These are phyloP conservation scores for Parascedosporium putredinis DNA, from an alignment of 2,329 filamentous ascomycete genomes.

Conservation along the genomic window DNA sequence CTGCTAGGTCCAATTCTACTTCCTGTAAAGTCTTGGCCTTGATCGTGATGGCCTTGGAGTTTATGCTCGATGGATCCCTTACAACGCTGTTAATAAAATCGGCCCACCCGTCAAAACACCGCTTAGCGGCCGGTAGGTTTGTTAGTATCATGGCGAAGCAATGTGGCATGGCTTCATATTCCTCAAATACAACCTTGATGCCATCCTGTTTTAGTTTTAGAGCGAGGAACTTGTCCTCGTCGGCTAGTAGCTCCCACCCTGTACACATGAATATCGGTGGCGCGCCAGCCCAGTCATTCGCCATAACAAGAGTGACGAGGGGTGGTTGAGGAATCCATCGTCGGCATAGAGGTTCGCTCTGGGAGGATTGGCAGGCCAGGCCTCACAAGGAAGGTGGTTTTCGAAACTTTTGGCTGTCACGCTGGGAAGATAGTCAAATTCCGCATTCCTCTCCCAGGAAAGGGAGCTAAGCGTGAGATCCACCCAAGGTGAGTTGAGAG, in stretches of 20 bases:
- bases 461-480: slow-evolving; percentile 52
- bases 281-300: slow-evolving; percentile 45
- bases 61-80: slow-evolving; percentile 21
- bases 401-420: slow-evolving; percentile 13
- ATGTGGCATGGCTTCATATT: slow-evolving; percentile 76
- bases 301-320: slow-evolving; percentile 56
- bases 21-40: slow-evolving; percentile 42
- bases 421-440: slow-evolving; percentile 34
- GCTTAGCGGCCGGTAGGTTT: slow-evolving; percentile 25
- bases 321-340: slow-evolving; percentile 49
- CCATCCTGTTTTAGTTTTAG: slow-evolving; percentile 43
- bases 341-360: slow-evolving; percentile 43
- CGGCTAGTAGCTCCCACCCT: slow-evolving; percentile 62
- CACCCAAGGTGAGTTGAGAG: slow-evolving; percentile 57
- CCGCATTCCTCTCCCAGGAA: slow-evolving; percentile 17
- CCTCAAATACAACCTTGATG: slow-evolving; percentile 53
- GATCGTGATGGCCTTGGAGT: slow-evolving; percentile 33
- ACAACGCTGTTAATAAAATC: slow-evolving; percentile 40
- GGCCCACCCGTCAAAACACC: slow-evolving; percentile 46
- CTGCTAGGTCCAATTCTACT: slow-evolving; percentile 29
- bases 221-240: slow-evolving; percentile 55
- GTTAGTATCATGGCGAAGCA: slow-evolving; percentile 52
- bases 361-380: slow-evolving; percentile 48
- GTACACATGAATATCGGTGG: slow-evolving; percentile 59
- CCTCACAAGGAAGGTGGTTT: slow-evolving; percentile 30